Percentiles rank a stretch among this genome's conserved stretches.
Conservation (phyloP, 2,329 filamentous ascomycete species). For the Cyphellophora attinorum region DNA sequence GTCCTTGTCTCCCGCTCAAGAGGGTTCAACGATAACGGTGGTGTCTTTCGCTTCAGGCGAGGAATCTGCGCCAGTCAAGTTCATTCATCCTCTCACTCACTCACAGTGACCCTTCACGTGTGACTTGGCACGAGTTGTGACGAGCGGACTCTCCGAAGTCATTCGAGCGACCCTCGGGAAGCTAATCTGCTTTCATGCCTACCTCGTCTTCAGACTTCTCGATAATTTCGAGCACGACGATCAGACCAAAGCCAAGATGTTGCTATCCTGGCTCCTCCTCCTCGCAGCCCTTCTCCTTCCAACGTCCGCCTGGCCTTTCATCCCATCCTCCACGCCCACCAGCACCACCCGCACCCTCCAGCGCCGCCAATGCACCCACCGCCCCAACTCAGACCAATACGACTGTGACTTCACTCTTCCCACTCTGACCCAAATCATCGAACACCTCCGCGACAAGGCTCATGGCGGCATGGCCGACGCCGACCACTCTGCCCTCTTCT, state of each 20-base stretch:
- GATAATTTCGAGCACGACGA: neutral
- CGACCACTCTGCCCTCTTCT: constrained; percentile 2
- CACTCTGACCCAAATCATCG: constrained; percentile 1
- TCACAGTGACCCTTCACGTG: no score
- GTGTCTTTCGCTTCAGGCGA: no score
- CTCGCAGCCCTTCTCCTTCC: neutral
- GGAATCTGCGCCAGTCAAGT: no score
- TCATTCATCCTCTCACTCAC: no score
- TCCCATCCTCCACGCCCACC: neutral
- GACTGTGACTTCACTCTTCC: constrained; percentile 4
- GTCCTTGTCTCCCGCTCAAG: no score
- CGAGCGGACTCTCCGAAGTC: no score
- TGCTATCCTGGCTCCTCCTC: neutral
- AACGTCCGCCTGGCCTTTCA: neutral
- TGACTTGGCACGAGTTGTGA: no score
- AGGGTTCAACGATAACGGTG: no score
- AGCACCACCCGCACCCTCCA: neutral
- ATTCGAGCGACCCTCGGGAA: no score
- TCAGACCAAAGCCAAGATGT: neutral
- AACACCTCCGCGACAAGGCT: constrained; percentile 2
- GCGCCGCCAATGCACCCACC: constrained; percentile 3
- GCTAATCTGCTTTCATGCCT: no score
- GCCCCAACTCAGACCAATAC: neutral
- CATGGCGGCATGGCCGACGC: constrained; percentile 2
- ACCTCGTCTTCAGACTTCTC: no score